These are phyloP conservation scores for Diaporthe destruens DNA, from an alignment of 2,329 filamentous ascomycete species.

Conservation along the genomic window DNA sequence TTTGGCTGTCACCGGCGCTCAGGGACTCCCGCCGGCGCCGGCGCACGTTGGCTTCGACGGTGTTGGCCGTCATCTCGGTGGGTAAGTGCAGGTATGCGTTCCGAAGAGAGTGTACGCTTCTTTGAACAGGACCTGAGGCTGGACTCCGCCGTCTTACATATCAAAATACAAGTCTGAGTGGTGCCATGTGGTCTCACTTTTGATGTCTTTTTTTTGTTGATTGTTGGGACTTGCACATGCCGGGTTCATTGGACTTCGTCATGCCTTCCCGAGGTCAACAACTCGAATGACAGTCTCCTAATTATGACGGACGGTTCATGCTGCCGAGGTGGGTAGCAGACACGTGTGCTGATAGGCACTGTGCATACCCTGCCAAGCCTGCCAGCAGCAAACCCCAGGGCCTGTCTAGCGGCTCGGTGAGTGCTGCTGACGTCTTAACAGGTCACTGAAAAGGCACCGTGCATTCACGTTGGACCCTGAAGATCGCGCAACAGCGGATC, in stretches of 20 bases:
- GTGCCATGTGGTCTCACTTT: slow-evolving; percentile 14
- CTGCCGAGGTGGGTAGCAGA: background rate
- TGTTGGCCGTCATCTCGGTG: slow-evolving; percentile 17
- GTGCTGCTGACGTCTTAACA: no score
- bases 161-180: background rate
- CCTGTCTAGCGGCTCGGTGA: background rate
- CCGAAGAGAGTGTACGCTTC: no score
- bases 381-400: no score
- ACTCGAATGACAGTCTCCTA: no score
- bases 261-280: slow-evolving; percentile 41
- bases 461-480: slow-evolving; percentile 23
- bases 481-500: slow-evolving; percentile 24
- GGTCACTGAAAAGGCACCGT: slow-evolving; percentile 1
- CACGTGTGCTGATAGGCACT: slow-evolving; percentile 18
- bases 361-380: background rate
- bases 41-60: slow-evolving; percentile 12
- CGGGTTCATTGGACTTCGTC: slow-evolving; percentile 10
- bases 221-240: slow-evolving; percentile 35
- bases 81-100: background rate
- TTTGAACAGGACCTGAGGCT: background rate
- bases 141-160: background rate
- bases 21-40: slow-evolving; percentile 33
- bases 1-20: slow-evolving; percentile 18
- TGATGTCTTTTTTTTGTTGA: slow-evolving; percentile 37
- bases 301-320: slow-evolving; percentile 6